These are phyloP conservation scores for Fusarium clavum DNA, from an alignment of 2,329 filamentous ascomycete genomes.

Conservation along the genomic window DNA sequence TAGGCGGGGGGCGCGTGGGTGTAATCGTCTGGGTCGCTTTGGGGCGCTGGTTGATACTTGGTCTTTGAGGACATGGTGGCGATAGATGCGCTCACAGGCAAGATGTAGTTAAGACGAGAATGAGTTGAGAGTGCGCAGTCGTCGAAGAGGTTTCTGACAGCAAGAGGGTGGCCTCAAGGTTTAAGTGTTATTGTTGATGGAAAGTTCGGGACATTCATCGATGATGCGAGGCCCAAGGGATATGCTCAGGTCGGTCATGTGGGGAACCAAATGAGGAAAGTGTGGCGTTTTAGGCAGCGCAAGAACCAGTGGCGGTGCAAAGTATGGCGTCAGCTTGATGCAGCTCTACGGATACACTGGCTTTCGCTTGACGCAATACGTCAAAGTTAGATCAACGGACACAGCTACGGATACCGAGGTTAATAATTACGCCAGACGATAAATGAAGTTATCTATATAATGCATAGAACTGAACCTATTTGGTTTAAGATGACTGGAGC, in stretches of 20 bases:
- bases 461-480: too few relatives aligned
- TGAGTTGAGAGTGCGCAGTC: background rate
- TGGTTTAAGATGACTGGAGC: too few relatives aligned
- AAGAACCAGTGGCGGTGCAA: constrained; percentile 29
- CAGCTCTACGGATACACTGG: background rate
- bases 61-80: constrained; percentile 75
- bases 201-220: constrained; percentile 33
- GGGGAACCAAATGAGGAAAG: constrained; percentile 16
- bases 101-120: background rate
- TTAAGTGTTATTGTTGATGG: constrained; percentile 27
- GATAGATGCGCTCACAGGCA: background rate
- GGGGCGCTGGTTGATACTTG: constrained; percentile 85
- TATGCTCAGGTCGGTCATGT: constrained; percentile 40
- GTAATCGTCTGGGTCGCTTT: constrained; percentile 88
- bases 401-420: too few relatives aligned
- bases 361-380: too few relatives aligned
- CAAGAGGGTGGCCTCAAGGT: constrained; percentile 11
- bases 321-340: constrained; percentile 35
- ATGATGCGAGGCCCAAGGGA: constrained; percentile 40
- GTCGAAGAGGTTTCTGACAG: background rate
- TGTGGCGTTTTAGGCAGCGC: constrained; percentile 41
- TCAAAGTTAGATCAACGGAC: too few relatives aligned
- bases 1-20: constrained; percentile 88
- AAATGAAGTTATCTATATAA: too few relatives aligned
- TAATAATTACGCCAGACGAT: too few relatives aligned